Percentiles rank a stretch among this genome's conserved stretches.
Evolutionary conservation across 1,284 basidiomycete genomes (phyloP).

Genomic region (Sporisorium exsertum): DNA sequence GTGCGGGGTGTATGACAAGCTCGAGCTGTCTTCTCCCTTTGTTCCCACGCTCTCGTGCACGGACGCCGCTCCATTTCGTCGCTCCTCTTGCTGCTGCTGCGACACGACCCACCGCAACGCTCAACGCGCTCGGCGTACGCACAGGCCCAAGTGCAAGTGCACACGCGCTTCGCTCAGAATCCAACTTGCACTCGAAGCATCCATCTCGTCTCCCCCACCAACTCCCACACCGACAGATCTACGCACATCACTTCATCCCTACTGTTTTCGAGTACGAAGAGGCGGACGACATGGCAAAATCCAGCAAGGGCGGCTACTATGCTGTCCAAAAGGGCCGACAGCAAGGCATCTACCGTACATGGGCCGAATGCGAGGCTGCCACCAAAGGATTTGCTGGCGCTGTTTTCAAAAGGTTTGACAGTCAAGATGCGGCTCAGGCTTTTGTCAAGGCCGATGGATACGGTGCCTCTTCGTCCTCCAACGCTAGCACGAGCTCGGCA

Average conservation of each 20-base stretch:
- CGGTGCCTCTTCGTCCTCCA: not conserved
- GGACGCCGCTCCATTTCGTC: conserved; percentile 14
- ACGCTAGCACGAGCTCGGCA: not conserved
- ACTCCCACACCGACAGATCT: not conserved
- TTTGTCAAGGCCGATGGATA: conserved; percentile 38
- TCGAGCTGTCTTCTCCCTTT: not conserved
- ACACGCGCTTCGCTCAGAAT: not conserved
- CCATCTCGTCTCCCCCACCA: not conserved
- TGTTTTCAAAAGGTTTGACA: conserved; percentile 77
- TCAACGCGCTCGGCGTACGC: conserved; percentile 2
- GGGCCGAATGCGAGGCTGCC: conserved; percentile 75
- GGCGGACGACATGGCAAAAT: conserved; percentile 21
- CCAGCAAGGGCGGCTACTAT: conserved; percentile 38
- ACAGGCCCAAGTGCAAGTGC: not conserved
- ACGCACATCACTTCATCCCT: conserved; percentile 5
- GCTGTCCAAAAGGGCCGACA: conserved; percentile 59
- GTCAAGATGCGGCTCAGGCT: conserved; percentile 72
- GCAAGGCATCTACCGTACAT: conserved; percentile 61
- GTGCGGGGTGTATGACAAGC: conserved; percentile 12
- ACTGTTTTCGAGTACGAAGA: not conserved
- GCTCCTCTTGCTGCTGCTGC: not conserved
- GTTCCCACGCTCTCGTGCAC: conserved; percentile 14
- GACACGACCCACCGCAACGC: not conserved
- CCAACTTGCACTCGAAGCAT: not conserved
- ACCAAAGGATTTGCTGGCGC: conserved; percentile 75